Evolutionary conservation across 2,329 filamentous ascomycete genomes (phyloP), one percentile per base, ranked within the genome.

Genomic region (Aureobasidium sp.): DNA sequence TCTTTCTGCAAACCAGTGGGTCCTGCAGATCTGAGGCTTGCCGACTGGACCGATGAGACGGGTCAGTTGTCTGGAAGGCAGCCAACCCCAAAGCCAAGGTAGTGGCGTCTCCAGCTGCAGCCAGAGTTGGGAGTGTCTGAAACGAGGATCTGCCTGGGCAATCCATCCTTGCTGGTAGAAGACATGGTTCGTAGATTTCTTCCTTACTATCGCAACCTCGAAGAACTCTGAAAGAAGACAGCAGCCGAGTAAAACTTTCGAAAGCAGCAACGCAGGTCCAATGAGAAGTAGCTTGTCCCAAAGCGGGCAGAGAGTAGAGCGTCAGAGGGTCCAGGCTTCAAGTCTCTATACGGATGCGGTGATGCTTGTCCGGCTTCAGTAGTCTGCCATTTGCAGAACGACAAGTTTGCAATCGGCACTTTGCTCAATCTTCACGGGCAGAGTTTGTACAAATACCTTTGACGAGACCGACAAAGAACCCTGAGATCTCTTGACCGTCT

Each of bases 1-100:
- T 59, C 56, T 48, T 31, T 49, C 56, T 59, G 61, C 61, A 63
- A 60, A 59, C 61, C 54, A 56, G 61, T 63, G 54, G 61, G 52
- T 63, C 61, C 52, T 63, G 61, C 61, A 63, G 54, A 60, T 63
- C 54, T 42, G 54, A 33, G 17, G 24, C 44, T 33, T 29, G 22
- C 29, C 45, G 35, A 49, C 14, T 37, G 61, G 24, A 57, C 29
- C 52, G 47, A 54, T 58, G 54, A 15, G 19, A 33, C 24, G 54
- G 56, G 54, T 31, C 33, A 45, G 12, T 44, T 24, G 19, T 58
- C 19, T 37, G 47, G 14, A 50, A 53, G 57, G 37, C 47, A 59
- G 22, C 31, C 54, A 48, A 47, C 60, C 45, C 61, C 61, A 60
- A 12, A 8, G 54, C 40, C n/a, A 57, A 59, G 61, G 45, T 39